Evolutionary conservation across 2,329 filamentous ascomycete genomes (phyloP).

Genomic region (Byssothecium circinans): DNA sequence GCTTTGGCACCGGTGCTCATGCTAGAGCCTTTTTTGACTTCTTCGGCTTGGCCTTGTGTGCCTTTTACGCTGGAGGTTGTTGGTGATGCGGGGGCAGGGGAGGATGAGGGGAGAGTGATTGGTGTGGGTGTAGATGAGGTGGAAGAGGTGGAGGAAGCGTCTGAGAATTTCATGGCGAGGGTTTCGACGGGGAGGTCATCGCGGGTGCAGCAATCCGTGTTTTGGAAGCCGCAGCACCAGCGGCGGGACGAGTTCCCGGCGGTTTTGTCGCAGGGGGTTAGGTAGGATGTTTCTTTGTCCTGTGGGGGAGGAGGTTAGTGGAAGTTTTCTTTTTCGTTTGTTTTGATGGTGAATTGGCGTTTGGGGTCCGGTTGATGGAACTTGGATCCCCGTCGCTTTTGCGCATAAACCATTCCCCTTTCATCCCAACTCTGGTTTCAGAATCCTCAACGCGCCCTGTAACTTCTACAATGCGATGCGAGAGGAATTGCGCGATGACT

Average conservation of each 20-base stretch:
- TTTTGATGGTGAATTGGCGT: too few species aligned
- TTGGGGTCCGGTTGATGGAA: too few species aligned
- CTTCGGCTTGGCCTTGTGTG: too few species aligned
- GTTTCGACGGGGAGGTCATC: constrained; percentile 2
- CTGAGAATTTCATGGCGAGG: constrained; percentile 2
- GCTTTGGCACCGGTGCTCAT: constrained; percentile 5
- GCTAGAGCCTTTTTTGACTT: neutral
- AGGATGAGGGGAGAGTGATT: neutral
- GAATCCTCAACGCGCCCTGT: too few species aligned
- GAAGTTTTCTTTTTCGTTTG: too few species aligned
- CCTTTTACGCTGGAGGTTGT: too few species aligned
- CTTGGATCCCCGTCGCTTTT: too few species aligned
- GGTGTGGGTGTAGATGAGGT: neutral
- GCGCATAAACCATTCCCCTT: too few species aligned
- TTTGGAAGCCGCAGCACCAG: constrained; percentile 9
- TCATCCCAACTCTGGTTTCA: too few species aligned
- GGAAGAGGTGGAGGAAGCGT: neutral
- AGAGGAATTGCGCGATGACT: neutral
- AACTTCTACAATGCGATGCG: too few species aligned
- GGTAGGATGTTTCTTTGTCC: constrained; percentile 4
- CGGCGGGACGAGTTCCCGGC: constrained; percentile 4
- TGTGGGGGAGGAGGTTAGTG: neutral
- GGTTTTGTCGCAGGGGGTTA: constrained; percentile 7
- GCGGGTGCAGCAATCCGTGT: constrained; percentile 5
- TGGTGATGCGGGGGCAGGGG: too few species aligned